Evolutionary conservation across 129 eudicot species (phyloP).

Genomic region (Chrysanthemum seticuspe): DNA sequence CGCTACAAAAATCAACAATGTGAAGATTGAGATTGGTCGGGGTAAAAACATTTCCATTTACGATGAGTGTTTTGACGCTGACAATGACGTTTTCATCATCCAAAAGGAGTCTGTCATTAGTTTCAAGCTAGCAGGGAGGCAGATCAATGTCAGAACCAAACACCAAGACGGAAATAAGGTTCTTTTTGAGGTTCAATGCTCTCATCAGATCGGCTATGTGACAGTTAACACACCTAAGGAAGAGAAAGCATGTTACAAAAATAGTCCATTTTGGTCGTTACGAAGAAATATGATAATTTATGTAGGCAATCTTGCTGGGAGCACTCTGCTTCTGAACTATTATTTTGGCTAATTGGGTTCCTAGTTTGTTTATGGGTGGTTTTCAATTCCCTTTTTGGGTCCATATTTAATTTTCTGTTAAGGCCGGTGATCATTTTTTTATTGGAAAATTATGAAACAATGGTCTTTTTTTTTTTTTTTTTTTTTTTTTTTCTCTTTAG

Average conservation of each 20-base stretch:
- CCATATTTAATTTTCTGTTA: no score
- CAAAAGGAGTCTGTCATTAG: neutral
- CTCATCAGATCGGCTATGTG: neutral
- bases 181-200: neutral
- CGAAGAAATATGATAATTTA: neutral
- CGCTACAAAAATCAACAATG: neutral
- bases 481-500: no score
- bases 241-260: neutral
- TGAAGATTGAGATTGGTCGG: neutral
- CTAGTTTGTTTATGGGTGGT: no score
- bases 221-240: neutral
- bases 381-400: no score
- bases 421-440: no score
- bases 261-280: neutral
- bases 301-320: neutral
- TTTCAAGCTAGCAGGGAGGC: neutral
- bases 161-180: neutral
- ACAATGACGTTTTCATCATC: neutral
- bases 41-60: neutral
- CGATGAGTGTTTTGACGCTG: neutral
- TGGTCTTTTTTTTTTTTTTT: no score
- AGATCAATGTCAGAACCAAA: neutral
- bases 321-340: neutral
- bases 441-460: no score
- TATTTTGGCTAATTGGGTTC: neutral